Percentiles rank a stretch among this genome's conserved stretches.
phyloP scores from a whole-genome alignment of 495 filamentous ascomycete genomes.

The Penicillium canescens region DNA sequence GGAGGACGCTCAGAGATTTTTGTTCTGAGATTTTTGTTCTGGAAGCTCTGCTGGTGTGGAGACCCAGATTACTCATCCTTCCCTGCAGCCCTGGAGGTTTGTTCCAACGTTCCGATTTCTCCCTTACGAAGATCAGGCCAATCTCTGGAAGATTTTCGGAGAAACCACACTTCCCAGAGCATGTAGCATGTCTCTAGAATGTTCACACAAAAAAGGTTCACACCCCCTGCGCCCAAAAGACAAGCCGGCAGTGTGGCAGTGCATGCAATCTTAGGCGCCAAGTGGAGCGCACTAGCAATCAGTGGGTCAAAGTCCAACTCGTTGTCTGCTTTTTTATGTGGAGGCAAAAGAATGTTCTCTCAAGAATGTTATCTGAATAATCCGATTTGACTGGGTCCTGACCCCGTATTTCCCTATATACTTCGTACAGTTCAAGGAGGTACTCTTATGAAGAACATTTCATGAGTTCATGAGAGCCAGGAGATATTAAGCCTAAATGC shows the following conservation, averaged over 20 bases:
- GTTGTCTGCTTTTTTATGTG: conserved; percentile 20
- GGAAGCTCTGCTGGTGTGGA: conserved; percentile 5
- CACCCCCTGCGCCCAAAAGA: conserved; percentile 28
- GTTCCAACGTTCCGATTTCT: conserved; percentile 8
- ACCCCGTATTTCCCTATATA: not conserved
- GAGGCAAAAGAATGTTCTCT: conserved; percentile 32
- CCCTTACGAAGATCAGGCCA: not conserved
- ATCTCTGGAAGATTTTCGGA: not conserved
- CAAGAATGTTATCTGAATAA: conserved; percentile 12
- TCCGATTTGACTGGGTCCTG: conserved; percentile 8
- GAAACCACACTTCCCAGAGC: not conserved
- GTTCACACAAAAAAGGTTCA: conserved; percentile 1
- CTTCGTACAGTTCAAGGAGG: not conserved
- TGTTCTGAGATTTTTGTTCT: conserved; percentile 9
- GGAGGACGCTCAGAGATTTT: not conserved
- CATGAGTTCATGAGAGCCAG: not conserved
- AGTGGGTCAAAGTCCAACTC: conserved; percentile 21
- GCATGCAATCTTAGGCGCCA: conserved; percentile 39
- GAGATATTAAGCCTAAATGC: conserved; percentile 29
- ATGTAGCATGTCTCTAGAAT: not conserved
- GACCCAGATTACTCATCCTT: conserved; percentile 2
- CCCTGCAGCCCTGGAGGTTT: conserved; percentile 7
- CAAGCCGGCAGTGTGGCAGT: conserved; percentile 46
- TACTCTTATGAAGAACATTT: too few species aligned
- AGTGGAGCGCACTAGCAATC: conserved; percentile 30